Evolutionary conservation across 2,329 filamentous ascomycete genomes (phyloP).

Genomic region (Talaromyces sp.): DNA sequence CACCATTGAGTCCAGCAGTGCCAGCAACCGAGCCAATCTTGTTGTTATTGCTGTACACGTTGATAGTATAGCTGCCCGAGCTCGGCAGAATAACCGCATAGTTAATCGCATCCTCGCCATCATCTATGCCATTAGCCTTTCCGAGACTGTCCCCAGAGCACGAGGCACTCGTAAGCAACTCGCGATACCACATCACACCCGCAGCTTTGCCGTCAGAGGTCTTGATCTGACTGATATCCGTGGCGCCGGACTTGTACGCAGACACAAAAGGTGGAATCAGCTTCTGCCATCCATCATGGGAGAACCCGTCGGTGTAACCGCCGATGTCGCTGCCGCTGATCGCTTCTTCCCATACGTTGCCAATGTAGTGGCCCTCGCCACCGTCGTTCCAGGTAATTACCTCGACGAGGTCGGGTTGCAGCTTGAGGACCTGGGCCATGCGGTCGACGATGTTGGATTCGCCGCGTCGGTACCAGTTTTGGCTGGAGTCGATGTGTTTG

Average conservation of each 20-base stretch:
- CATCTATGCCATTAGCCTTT: not conserved
- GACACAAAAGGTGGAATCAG: conserved; percentile 32
- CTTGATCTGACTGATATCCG: conserved; percentile 12
- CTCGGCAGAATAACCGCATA: conserved; percentile 9
- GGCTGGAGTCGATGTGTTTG: conserved; percentile 27
- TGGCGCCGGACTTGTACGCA: conserved; percentile 31
- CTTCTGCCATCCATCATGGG: conserved; percentile 32
- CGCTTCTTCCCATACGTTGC: conserved; percentile 33
- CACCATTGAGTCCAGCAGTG: conserved; percentile 5
- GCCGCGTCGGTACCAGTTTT: conserved; percentile 35
- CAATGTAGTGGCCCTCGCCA: conserved; percentile 37
- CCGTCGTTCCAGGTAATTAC: conserved; percentile 40
- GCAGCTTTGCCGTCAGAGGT: conserved; percentile 14
- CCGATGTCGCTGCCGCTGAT: conserved; percentile 20
- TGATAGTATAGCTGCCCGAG: conserved; percentile 2
- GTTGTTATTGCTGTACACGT: conserved; percentile 12
- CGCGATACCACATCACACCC: conserved; percentile 26
- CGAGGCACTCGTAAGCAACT: conserved; percentile 2
- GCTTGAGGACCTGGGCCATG: conserved; percentile 22
- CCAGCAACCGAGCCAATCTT: conserved; percentile 6
- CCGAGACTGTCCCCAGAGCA: conserved; percentile 6
- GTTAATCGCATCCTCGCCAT: conserved; percentile 11
- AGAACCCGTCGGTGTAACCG: conserved; percentile 24
- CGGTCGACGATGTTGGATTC: conserved; percentile 32
- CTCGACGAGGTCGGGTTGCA: conserved; percentile 35